A percentile compares a stretch with the other conserved stretches of the same genome.
These are phyloP conservation scores for Diaporthe destruens DNA, from an alignment of 2,329 filamentous ascomycete genomes.

Conservation along the genomic window DNA sequence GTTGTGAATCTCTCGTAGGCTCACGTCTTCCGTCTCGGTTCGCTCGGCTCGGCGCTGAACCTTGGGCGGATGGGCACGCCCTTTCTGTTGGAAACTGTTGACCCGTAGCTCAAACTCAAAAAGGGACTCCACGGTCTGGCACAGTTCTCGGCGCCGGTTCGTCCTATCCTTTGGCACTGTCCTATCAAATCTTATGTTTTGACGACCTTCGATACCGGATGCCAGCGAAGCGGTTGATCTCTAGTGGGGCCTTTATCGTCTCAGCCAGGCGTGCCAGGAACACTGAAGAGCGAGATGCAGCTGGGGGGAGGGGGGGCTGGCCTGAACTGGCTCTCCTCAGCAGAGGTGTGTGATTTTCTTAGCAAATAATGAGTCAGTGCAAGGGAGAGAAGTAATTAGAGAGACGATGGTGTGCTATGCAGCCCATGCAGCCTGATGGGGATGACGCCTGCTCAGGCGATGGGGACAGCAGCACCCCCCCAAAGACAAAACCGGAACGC, in stretches of 20 bases:
- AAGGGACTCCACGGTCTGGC: neutral
- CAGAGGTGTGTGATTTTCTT: neutral
- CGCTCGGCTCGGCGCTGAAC: constrained; percentile 27
- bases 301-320: constrained; percentile 10
- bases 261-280: constrained; percentile 19
- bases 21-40: neutral
- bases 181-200: neutral
- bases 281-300: too few species aligned
- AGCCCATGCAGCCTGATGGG: neutral
- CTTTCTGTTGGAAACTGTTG: neutral
- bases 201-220: constrained; percentile 17
- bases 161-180: constrained; percentile 6
- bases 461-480: neutral
- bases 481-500: constrained; percentile 20
- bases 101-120: constrained; percentile 24
- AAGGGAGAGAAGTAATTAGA: neutral
- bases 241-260: neutral
- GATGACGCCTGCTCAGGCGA: neutral
- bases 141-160: constrained; percentile 8
- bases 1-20: constrained; percentile 8
- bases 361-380: constrained; percentile 12
- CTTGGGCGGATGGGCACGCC: constrained; percentile 14
- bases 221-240: constrained; percentile 25
- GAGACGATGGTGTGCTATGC: neutral
- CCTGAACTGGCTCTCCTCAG: neutral